Percentiles rank a stretch among this genome's conserved stretches.
Evolutionary conservation across 1,284 basidiomycete genomes (phyloP).

Genomic region (Heterobasidion irregulare): DNA sequence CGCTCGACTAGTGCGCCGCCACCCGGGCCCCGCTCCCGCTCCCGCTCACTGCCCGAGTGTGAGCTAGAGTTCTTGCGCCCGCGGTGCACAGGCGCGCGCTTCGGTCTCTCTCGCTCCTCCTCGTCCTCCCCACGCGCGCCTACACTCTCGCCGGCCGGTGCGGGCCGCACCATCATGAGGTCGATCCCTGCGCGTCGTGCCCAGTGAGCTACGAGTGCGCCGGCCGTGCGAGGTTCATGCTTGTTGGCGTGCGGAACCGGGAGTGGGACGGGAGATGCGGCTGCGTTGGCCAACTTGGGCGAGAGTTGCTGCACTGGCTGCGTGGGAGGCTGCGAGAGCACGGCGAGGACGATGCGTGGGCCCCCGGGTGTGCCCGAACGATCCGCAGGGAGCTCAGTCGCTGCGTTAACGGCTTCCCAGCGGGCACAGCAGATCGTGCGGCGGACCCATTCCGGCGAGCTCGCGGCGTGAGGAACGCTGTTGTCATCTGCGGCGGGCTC

Average conservation of each 20-base stretch:
- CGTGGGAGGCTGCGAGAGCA: conserved; percentile 26
- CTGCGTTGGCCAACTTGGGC: conserved; percentile 21
- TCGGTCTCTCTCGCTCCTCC: conserved; percentile 20
- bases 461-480: conserved; percentile 16
- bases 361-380: not conserved
- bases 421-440: conserved; percentile 72
- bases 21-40: conserved; percentile 2
- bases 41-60: conserved; percentile 8
- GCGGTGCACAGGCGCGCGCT: conserved; percentile 18
- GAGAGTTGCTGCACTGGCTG: conserved; percentile 24
- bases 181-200: conserved; percentile 52
- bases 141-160: conserved; percentile 6
- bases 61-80: conserved; percentile 19
- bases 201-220: conserved; percentile 57
- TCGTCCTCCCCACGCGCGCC: conserved; percentile 13
- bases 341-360: conserved; percentile 45
- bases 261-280: conserved; percentile 50
- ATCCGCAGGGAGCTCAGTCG: conserved; percentile 6
- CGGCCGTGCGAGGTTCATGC: conserved; percentile 56
- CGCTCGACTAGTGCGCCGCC: conserved; percentile 48
- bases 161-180: conserved; percentile 43
- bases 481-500: conserved; percentile 18
- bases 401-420: conserved; percentile 50
- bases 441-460: conserved; percentile 72
- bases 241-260: conserved; percentile 53